phyloP scores from a whole-genome alignment of 75 land plant species.

The Gnetum montanum region DNA sequence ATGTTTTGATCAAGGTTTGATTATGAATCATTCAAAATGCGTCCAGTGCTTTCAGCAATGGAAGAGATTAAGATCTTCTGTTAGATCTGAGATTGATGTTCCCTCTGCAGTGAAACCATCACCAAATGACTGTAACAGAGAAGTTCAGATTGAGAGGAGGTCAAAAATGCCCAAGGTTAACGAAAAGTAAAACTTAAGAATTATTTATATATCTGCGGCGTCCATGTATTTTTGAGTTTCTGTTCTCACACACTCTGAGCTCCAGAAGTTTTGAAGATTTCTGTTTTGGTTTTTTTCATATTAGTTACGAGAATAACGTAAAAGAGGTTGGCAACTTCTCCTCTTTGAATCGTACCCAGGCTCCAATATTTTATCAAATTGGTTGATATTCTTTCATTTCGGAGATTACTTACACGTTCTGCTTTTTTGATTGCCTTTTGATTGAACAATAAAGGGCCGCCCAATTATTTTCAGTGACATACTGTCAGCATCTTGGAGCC shows the following conservation, averaged over 20 bases:
- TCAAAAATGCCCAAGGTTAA: neutral
- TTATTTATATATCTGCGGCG: too few species aligned
- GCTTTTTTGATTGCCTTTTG: too few species aligned
- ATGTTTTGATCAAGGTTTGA: neutral
- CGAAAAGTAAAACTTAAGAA: neutral
- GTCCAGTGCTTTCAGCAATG: slow-evolving; percentile 44
- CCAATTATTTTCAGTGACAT: neutral
- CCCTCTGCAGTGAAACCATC: slow-evolving; percentile 4
- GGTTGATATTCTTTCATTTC: neutral
- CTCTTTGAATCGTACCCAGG: neutral
- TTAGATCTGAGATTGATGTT: slow-evolving; percentile 27
- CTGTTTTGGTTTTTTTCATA: neutral
- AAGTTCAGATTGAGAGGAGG: neutral
- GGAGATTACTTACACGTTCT: neutral
- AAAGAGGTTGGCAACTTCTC: neutral
- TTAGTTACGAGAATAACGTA: too few species aligned
- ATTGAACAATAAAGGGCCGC: neutral
- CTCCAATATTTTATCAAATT: neutral
- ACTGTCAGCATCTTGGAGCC: too few species aligned
- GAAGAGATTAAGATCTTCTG: slow-evolving; percentile 37
- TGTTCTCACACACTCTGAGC: neutral
- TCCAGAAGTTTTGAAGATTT: neutral
- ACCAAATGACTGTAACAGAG: slow-evolving; percentile 13
- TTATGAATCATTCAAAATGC: slow-evolving; percentile 2
- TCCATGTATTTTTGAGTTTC: neutral